These are phyloP conservation scores for Chrysopogon serrulatus DNA, from an alignment of 176 grass and related monocot genomes.

Conservation along the genomic window DNA sequence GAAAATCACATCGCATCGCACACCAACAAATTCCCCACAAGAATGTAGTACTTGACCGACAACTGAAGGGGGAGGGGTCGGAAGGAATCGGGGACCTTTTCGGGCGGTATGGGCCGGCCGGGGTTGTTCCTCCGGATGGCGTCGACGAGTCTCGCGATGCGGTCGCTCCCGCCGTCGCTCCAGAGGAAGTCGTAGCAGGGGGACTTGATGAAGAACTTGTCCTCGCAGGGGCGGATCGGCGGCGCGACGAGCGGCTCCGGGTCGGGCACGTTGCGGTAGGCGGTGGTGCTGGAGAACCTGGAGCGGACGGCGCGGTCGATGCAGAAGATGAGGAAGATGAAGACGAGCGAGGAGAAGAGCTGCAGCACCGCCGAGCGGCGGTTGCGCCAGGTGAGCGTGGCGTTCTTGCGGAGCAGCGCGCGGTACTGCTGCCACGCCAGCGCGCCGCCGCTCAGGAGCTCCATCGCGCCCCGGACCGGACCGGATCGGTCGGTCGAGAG, in stretches of 20 bases:
- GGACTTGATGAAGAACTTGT: conserved; percentile 80
- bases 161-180: conserved; percentile 58
- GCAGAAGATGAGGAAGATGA: conserved; percentile 99
- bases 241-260: conserved; percentile 42
- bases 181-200: conserved; percentile 98
- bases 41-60: neutral
- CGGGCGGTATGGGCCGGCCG: conserved; percentile 46
- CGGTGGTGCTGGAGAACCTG: conserved; percentile 63
- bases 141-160: conserved; percentile 37
- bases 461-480: conserved; percentile 29
- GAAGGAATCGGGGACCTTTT: conserved; percentile 36
- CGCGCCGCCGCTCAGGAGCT: conserved; percentile 49
- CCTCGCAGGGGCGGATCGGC: conserved; percentile 86
- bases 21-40: neutral
- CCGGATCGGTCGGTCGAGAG: neutral
- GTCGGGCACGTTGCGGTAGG: conserved; percentile 73
- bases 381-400: conserved; percentile 74
- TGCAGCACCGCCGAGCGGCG: conserved; percentile 63
- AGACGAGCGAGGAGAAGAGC: conserved; percentile 89
- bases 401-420: conserved; percentile 76
- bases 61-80: neutral
- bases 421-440: conserved; percentile 79
- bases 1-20: neutral
- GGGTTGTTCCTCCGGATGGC: conserved; percentile 81
- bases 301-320: conserved; percentile 81